Conservation (phyloP, 306 rosid species). For the Cucumis cinereus region DNA sequence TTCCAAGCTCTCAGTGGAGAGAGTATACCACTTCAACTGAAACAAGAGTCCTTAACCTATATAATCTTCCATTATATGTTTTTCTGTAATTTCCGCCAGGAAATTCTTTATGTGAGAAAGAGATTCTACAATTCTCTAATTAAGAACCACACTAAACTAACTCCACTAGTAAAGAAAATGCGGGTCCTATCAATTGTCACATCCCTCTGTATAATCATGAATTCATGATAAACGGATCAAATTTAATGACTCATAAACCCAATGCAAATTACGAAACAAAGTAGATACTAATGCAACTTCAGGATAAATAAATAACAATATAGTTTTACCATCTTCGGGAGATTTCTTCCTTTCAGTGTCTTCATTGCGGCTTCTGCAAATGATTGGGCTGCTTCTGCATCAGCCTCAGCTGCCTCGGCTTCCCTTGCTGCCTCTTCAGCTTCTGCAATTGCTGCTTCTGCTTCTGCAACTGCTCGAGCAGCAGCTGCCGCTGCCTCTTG, state of each 20-base stretch:
- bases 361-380: slow-evolving; percentile 68
- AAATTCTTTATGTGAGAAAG: background rate
- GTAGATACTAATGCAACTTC: background rate
- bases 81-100: background rate
- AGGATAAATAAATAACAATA: background rate
- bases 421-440: slow-evolving; percentile 87
- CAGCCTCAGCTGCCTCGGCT: slow-evolving; percentile 94
- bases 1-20: background rate
- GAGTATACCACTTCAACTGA: background rate
- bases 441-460: slow-evolving; percentile 80
- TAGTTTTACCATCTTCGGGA: slow-evolving; percentile 51
- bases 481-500: slow-evolving; percentile 77
- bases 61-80: background rate
- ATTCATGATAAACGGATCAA: background rate
- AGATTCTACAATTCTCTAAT: background rate
- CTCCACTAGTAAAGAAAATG: background rate
- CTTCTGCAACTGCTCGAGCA: slow-evolving; percentile 81
- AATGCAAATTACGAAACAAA: background rate
- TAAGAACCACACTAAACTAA: background rate
- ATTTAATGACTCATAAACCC: background rate
- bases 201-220: background rate
- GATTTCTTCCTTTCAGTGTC: slow-evolving; percentile 44
- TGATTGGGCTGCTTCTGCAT: slow-evolving; percentile 74
- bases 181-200: background rate
- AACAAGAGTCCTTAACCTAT: background rate